These are phyloP conservation scores for Lignosus rhinocerotis DNA, from an alignment of 1,284 basidiomycete species.

Conservation along the genomic window DNA sequence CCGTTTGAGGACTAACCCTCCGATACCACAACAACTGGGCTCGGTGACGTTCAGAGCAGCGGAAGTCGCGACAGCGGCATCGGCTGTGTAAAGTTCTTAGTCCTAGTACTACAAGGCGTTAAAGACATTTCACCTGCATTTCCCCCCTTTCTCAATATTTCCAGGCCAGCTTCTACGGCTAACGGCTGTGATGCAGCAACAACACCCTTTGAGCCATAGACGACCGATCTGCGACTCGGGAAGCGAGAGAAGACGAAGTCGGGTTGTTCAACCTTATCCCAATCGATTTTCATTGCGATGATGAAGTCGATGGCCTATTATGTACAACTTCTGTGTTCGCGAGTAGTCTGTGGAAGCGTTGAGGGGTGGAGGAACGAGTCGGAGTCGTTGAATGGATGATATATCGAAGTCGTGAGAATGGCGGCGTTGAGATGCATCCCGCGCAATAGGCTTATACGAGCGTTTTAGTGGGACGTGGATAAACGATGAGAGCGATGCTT, in stretches of 20 bases:
- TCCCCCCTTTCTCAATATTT: conserved; percentile 87
- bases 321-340: neutral
- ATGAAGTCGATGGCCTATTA: too few relatives aligned
- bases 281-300: conserved; percentile 51
- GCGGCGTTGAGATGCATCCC: neutral
- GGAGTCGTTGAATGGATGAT: neutral
- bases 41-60: conserved; percentile 90
- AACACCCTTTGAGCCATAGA: conserved; percentile 85
- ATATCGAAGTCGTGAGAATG: conserved; percentile 11
- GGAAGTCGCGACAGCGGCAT: conserved; percentile 79
- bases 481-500: conserved; percentile 6
- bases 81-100: conserved; percentile 42
- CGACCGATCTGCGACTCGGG: conserved; percentile 70
- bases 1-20: conserved; percentile 51
- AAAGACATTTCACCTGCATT: conserved; percentile 68
- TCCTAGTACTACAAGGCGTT: neutral
- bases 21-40: conserved; percentile 79
- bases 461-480: neutral
- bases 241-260: conserved; percentile 61
- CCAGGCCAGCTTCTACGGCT: conserved; percentile 85
- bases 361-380: neutral
- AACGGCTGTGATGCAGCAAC: conserved; percentile 91
- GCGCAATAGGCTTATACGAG: neutral
- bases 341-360: neutral
- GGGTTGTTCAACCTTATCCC: conserved; percentile 67